These are phyloP conservation scores for Rubus parviflorus DNA, from an alignment of 306 rosid genomes.

Conservation along the genomic window DNA sequence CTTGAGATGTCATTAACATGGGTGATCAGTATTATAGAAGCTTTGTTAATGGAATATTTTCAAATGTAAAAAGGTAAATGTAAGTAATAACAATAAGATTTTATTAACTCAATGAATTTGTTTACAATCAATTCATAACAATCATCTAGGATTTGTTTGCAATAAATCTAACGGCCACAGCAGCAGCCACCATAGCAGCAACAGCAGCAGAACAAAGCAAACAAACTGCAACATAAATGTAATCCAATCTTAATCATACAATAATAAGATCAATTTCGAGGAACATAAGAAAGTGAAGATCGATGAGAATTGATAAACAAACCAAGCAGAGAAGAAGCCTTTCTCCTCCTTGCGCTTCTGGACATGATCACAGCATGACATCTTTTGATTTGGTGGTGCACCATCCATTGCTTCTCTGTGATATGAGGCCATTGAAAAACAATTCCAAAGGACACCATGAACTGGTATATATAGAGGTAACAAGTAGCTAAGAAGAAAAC, in stretches of 20 bases:
- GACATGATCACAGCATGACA: constrained; percentile 47
- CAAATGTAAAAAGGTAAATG: constrained; percentile 10
- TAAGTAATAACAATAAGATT: not conserved
- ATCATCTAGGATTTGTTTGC: not conserved
- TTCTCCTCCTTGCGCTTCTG: constrained; percentile 44
- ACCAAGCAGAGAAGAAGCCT: constrained; percentile 60
- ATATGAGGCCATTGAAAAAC: not conserved
- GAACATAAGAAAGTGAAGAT: constrained; percentile 15
- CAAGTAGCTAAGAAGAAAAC: not conserved
- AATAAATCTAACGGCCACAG: constrained; percentile 49
- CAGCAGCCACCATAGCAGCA: constrained; percentile 60
- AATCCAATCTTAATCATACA: constrained; percentile 1
- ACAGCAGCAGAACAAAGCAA: constrained; percentile 54
- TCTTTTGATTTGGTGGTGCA: constrained; percentile 47
- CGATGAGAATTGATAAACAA: not conserved
- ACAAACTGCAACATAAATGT: constrained; percentile 40
- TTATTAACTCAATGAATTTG: not conserved
- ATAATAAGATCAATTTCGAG: not conserved
- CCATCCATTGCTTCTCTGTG: constrained; percentile 24
- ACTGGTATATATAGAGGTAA: not conserved
- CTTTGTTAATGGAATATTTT: constrained; percentile 1
- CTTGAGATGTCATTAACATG: constrained; percentile 27
- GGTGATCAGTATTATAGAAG: constrained; percentile 19
- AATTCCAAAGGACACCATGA: not conserved
- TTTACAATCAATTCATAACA: not conserved